These are phyloP conservation scores for Daldinia caldariorum DNA, from an alignment of 495 filamentous ascomycete species.

Conservation along the genomic window DNA sequence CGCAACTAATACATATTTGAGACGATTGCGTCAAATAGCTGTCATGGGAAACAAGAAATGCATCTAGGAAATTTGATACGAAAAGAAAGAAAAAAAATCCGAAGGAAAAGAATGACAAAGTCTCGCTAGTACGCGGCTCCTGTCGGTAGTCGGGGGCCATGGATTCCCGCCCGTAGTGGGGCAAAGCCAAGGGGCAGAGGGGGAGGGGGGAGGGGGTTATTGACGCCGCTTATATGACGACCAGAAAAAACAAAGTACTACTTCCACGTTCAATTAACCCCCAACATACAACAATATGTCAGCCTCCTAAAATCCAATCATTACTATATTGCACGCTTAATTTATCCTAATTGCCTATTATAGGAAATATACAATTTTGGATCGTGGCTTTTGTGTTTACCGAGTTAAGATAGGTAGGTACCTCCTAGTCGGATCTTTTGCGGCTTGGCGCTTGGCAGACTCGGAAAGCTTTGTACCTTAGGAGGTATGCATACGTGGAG, in stretches of 20 bases:
- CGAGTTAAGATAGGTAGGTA: not conserved
- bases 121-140: constrained; percentile 4
- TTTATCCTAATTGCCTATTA: not conserved
- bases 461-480: not conserved
- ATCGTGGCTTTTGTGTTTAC: not conserved
- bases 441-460: not conserved
- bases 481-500: too few relatives aligned
- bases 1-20: constrained; percentile 1
- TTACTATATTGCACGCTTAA: not conserved
- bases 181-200: not conserved
- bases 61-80: not conserved
- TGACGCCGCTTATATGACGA: constrained; percentile 13
- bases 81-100: constrained; percentile 14
- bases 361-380: not conserved
- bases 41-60: constrained; percentile 16
- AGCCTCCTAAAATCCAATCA: not conserved
- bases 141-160: constrained; percentile 33
- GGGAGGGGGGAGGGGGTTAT: not conserved
- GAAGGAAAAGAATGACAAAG: not conserved
- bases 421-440: not conserved
- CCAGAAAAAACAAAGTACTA: not conserved
- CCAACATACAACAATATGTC: not conserved
- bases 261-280: not conserved
- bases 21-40: constrained; percentile 15
- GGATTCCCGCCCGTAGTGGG: constrained; percentile 23